phyloP scores from a whole-genome alignment of 176 grass and related monocot species.

The Areca catechu region DNA sequence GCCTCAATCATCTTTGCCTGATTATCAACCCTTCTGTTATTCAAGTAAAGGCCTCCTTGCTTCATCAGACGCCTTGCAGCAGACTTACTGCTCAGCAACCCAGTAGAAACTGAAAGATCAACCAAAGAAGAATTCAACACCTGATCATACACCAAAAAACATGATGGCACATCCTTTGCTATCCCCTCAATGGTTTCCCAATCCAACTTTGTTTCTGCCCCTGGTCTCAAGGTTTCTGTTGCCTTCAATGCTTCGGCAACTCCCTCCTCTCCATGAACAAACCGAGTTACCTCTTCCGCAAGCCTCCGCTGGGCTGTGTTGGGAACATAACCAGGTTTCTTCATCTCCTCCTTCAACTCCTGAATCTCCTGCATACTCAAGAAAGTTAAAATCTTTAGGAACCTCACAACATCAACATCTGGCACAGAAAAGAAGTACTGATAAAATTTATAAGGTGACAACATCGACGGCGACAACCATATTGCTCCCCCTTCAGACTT shows the following conservation, averaged over 20 bases:
- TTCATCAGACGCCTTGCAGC: conserved; percentile 63
- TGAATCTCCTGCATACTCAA: conserved; percentile 72
- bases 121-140: conserved; percentile 76
- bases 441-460: conserved; percentile 83
- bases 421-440: conserved; percentile 81
- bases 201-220: conserved; percentile 57
- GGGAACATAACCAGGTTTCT: conserved; percentile 54
- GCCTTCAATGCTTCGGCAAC: conserved; percentile 74
- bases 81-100: conserved; percentile 65
- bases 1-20: conserved; percentile 60
- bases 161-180: conserved; percentile 78
- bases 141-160: conserved; percentile 55
- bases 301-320: conserved; percentile 71
- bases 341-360: conserved; percentile 71
- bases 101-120: conserved; percentile 74
- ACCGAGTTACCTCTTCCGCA: conserved; percentile 85
- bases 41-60: conserved; percentile 85
- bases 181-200: conserved; percentile 72
- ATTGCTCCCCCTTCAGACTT: conserved; percentile 86
- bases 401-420: conserved; percentile 67
- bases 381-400: conserved; percentile 77
- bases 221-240: conserved; percentile 71
- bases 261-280: conserved; percentile 84
- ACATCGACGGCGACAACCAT: conserved; percentile 64
- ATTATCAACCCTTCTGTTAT: conserved; percentile 56